Base-by-base conservation (phyloP, 768 basidiomycete species). In the Tylopilus cervinicoccineus region DNA sequence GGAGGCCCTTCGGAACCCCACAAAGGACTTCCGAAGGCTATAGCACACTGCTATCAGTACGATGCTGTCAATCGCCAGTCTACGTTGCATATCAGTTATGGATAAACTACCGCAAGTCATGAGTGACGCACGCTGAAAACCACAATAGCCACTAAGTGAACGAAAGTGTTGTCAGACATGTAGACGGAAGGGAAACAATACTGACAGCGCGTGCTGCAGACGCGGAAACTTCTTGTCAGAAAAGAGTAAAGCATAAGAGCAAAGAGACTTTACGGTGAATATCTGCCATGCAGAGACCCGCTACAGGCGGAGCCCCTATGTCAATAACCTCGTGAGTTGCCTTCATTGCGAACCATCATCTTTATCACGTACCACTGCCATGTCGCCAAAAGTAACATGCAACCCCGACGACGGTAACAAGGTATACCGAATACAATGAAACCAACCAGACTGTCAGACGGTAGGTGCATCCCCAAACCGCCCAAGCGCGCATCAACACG, bases 401-500 rank as follows among this genome's bases (percentile, higher is more conserved):
- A 20, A 47, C 19, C 11, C 31, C 50, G 14, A 59, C 22, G 17
- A 57, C 12, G 11, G 40, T 10, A 11, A 48, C 0, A 10, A 53
- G 8, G 39, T 60, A 58, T 24, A 44, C 1, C 0, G 42, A 19
- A 24, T 56, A 60, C n/a, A 49, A 12, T 11, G 22, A 7, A 2
- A 59, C 27, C n/a, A 60, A 32, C n/a, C 16, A 34, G 14, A 46
- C 10, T 1, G 47, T 39, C 13, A n/a, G 26, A 17, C 46, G 45
- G 17, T 45, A 39, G 9, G 27, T 41, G 32, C 57, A 58, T 1
- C 57, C 57, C 54, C 57, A 60, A n/a, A 50, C 46, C 6, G 54
- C 57, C 56, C 58, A 55, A 29, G 53, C 58, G 5, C 56, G 56
- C 51, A 55, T 43, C 6, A 53, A 40, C 12, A 60, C 58, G 36